Evolutionary conservation across 1,139 yeast species (phyloP), one percentile per base, ranked within the genome.

Genomic region (Scheffersomyces stambukii): DNA sequence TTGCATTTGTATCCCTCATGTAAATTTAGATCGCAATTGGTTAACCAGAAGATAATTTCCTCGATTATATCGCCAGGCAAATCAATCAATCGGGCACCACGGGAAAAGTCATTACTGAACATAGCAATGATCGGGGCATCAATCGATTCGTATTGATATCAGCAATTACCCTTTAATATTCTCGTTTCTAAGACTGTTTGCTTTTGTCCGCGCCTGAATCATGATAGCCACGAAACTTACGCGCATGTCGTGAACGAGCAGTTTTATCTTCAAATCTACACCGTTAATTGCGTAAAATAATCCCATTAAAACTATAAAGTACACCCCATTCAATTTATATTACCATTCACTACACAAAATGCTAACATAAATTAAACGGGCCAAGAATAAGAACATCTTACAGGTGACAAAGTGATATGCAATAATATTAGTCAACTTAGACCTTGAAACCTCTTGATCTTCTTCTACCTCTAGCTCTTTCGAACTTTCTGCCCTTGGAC

Each of bases 401-500:
- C 19, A 13, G 27, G n/a, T 25, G 30, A 23, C 30, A 32, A 35
- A 36, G 20, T 10, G 13, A n/a, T 8, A 17, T 22, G 21, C 19
- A 17, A 8, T 17, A 13, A 13, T 24, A 28, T 30, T 38, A 52
- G 44, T 48, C 56, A 58, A 53, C 59, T 86, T 91, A 91, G 74
- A 93, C 99, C 85, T 91, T 91, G 98, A 91, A 91, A 78, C 96
- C 98, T 81, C 95, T 86, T 52, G 97, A 89, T 70, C 77, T 82
- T 79, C 99, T 82, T 73, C 85, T 93, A 81, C 98, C 98, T 85
- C 98, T 91, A 60, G 96, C 98, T 74, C 93, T 86, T 81, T 93
- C 98, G 80, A 91, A 91, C 78, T 91, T 93, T 81, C 97, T 91
- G 69, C 98, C 98, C 72, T 78, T 88, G 49, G 97, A 89, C 64